These are phyloP conservation scores for Xylariaceae sp. DNA, from an alignment of 2,329 filamentous ascomycete genomes.

Conservation along the genomic window DNA sequence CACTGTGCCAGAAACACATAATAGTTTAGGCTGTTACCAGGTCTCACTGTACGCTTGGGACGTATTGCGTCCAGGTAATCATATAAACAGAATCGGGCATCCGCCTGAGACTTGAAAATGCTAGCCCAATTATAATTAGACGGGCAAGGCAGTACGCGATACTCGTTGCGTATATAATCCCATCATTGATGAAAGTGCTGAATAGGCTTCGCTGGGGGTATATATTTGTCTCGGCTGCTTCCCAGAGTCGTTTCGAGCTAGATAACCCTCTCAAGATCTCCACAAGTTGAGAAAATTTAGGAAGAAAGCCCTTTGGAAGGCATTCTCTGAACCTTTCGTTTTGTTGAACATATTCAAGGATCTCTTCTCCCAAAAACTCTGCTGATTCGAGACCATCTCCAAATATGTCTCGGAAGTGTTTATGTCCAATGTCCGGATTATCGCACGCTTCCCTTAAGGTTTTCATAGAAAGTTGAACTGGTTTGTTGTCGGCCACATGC, in stretches of 20 bases:
- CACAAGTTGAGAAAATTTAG: not conserved
- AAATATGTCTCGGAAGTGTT: conserved; percentile 7
- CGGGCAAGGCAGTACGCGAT: conserved; percentile 14
- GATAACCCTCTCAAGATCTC: not conserved
- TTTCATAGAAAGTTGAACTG: not conserved
- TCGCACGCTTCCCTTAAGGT: not conserved
- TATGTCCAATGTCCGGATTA: not conserved
- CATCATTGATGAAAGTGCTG: not conserved
- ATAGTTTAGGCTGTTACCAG: too few relatives aligned
- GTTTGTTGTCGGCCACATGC: not conserved
- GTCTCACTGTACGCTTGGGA: conserved; percentile 10
- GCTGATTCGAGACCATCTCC: not conserved
- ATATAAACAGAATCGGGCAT: conserved; percentile 23
- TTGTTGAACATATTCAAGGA: not conserved
- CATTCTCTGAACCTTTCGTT: not conserved
- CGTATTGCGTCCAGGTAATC: conserved; percentile 4
- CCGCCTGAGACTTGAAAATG: conserved; percentile 12
- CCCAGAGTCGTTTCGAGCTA: conserved; percentile 4
- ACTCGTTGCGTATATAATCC: conserved; percentile 8
- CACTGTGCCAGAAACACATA: too few relatives aligned
- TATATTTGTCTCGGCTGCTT: conserved; percentile 3
- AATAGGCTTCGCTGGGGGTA: conserved; percentile 10
- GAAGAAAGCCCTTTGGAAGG: not conserved
- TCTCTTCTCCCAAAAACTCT: not conserved
- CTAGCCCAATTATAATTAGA: conserved; percentile 8